Base-by-base conservation (phyloP, 495 filamentous ascomycete species). In the Annulohypoxylon moriforme region DNA sequence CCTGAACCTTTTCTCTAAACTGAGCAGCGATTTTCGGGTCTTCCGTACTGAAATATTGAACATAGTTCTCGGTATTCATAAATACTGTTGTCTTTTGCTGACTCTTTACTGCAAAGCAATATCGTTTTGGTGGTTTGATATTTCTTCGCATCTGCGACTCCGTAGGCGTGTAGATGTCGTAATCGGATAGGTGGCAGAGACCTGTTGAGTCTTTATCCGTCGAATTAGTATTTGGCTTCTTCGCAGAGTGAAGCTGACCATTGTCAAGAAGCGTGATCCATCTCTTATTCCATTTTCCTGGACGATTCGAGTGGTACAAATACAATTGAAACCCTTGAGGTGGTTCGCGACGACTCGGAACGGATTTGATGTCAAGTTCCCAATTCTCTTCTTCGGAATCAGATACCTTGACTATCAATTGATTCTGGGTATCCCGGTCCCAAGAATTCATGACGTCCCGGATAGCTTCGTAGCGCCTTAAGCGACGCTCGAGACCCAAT, bases 361-460 rank as follows among this genome's bases (percentile, higher is more conserved):
- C 74, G 81, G 82, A 74, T 80, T 83, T 64, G 82, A 83, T 78
- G 58, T 81, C 81, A 16, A 83, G 81, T 69, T 85, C 87, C 11
- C 60, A 46, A 58, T 81, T 75, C 10, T 76, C 71, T 18, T 80
- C 69, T 27, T 76, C 70, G 1, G 79, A 75, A 64, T 83, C 80
- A 13, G 72, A 67, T 11, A 77, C 46, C 16, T 60, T 38, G 18
- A 97, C 78, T 14, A 91, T 75, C 16, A 98, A 82, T 1, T 82
- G 78, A 75, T 96, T 95, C 68, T 92, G 87, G 1, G 83, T 82
- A 76, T 97, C 94, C 14, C 84, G 80, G 34, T 95, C 89, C 96
- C 96, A 99, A 3, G 94, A 96, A 77, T 95, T 96, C 86, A 98
- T 85, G 25, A 97, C 87, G 78, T 97, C 93, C 36, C 94, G 88